These are phyloP conservation scores for Diutina scorzettiae DNA, from an alignment of 1,139 yeast genomes.

Conservation along the genomic window DNA sequence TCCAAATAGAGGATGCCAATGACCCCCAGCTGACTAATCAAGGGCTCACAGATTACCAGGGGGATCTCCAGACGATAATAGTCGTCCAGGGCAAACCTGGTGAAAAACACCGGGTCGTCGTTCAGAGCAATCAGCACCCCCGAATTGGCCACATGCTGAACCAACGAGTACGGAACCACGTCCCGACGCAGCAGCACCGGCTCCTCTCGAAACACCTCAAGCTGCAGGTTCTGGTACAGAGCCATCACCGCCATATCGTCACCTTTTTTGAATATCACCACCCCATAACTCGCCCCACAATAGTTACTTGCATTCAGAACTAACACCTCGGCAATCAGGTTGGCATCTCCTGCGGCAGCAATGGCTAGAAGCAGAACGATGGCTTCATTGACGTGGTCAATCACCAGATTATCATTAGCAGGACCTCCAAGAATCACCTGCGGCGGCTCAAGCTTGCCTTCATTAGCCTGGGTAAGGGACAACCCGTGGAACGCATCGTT, in stretches of 20 bases:
- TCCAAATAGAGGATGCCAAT: slow-evolving; percentile 42
- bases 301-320: slow-evolving; percentile 30
- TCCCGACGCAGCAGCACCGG: slow-evolving; percentile 13
- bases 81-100: slow-evolving; percentile 25
- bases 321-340: slow-evolving; percentile 26
- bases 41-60: slow-evolving; percentile 34
- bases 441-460: no score
- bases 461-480: no score
- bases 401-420: neutral
- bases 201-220: neutral
- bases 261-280: slow-evolving; percentile 20
- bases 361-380: slow-evolving; percentile 37
- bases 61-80: slow-evolving; percentile 27
- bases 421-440: no score
- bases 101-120: slow-evolving; percentile 18
- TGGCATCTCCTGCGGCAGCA: slow-evolving; percentile 33
- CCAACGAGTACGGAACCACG: slow-evolving; percentile 31
- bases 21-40: slow-evolving; percentile 13
- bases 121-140: neutral
- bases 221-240: neutral
- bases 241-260: neutral
- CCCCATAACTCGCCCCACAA: slow-evolving; percentile 35
- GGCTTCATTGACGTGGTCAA: slow-evolving; percentile 16
- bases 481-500: no score
- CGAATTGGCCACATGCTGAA: slow-evolving; percentile 15